Conservation (phyloP, 768 basidiomycete species). For the Phlegmacium glaucopus region DNA sequence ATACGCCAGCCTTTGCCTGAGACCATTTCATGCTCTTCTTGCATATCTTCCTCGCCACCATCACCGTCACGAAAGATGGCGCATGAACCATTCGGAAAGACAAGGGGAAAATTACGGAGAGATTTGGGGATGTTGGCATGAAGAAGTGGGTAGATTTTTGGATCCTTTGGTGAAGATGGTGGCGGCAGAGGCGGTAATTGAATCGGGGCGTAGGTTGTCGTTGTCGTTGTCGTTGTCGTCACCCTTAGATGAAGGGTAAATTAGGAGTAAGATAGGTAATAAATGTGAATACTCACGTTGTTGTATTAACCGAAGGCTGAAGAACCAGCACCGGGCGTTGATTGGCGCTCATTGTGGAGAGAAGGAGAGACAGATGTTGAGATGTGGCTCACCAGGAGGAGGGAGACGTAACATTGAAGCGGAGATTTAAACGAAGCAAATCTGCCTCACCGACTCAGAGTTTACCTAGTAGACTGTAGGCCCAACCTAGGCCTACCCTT, state of each 20-base stretch:
- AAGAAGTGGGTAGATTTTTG: conserved; percentile 76
- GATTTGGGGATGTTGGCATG: conserved; percentile 72
- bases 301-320: conserved; percentile 81
- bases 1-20: conserved; percentile 74
- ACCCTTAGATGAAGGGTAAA: conserved; percentile 48
- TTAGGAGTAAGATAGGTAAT: conserved; percentile 12
- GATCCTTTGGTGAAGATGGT: conserved; percentile 69
- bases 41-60: conserved; percentile 60
- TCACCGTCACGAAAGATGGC: conserved; percentile 78
- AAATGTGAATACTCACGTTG: conserved; percentile 52
- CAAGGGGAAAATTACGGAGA: conserved; percentile 70
- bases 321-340: conserved; percentile 68
- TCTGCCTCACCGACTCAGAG: too few relatives aligned
- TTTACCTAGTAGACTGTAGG: too few relatives aligned
- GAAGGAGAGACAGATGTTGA: conserved; percentile 17
- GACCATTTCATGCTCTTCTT: conserved; percentile 65
- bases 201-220: conserved; percentile 88
- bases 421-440: conserved; percentile 32
- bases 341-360: conserved; percentile 54
- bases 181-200: conserved; percentile 71
- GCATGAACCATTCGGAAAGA: conserved; percentile 77
- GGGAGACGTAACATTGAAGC: conserved; percentile 13
- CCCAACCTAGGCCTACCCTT: too few relatives aligned
- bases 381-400: conserved; percentile 13
- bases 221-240: conserved; percentile 89